Conservation (phyloP, 176 grass and related monocot genomes). For the Eremochloa ophiuroides region DNA sequence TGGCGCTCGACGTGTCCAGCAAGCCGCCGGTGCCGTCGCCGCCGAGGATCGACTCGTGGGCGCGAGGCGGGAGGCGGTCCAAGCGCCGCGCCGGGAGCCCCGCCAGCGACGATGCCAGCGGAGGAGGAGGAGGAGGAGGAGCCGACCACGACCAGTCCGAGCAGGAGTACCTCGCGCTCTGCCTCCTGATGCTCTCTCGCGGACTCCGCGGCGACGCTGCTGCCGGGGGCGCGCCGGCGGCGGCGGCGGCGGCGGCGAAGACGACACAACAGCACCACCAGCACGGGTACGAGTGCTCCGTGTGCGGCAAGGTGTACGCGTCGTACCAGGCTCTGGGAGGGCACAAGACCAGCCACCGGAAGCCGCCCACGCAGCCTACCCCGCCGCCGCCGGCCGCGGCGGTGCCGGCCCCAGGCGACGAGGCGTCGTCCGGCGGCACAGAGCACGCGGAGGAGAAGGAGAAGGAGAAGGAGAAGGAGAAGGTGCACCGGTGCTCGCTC, state of each 20-base stretch:
- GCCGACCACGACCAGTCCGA: slow-evolving; percentile 19
- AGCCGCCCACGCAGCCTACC: background rate
- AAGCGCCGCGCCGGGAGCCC: slow-evolving; percentile 41
- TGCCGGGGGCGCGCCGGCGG: too few species aligned
- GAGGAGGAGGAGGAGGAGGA: slow-evolving; percentile 7
- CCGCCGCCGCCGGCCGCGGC: background rate
- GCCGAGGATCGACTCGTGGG: slow-evolving; percentile 41
- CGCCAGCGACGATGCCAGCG: background rate
- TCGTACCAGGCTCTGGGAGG: slow-evolving; percentile 89
- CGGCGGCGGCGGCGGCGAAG: background rate
- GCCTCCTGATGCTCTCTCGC: slow-evolving; percentile 57
- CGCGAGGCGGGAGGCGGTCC: slow-evolving; percentile 24
- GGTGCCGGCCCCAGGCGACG: background rate
- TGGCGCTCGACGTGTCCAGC: slow-evolving; percentile 35
- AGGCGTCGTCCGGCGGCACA: background rate
- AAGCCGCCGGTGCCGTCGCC: slow-evolving; percentile 27
- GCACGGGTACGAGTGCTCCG: slow-evolving; percentile 50
- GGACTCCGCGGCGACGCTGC: slow-evolving; percentile 27
- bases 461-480: slow-evolving; percentile 20
- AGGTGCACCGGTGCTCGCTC: slow-evolving; percentile 62
- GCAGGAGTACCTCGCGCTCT: slow-evolving; percentile 52
- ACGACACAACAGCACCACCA: background rate
- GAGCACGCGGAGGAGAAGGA: too few species aligned
- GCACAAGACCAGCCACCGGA: slow-evolving; percentile 83
- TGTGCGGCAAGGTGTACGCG: slow-evolving; percentile 62